Percentiles rank a stretch among this genome's conserved stretches.
These are phyloP conservation scores for Aspergillus sclerotioniger DNA, from an alignment of 495 filamentous ascomycete species.

Conservation along the genomic window DNA sequence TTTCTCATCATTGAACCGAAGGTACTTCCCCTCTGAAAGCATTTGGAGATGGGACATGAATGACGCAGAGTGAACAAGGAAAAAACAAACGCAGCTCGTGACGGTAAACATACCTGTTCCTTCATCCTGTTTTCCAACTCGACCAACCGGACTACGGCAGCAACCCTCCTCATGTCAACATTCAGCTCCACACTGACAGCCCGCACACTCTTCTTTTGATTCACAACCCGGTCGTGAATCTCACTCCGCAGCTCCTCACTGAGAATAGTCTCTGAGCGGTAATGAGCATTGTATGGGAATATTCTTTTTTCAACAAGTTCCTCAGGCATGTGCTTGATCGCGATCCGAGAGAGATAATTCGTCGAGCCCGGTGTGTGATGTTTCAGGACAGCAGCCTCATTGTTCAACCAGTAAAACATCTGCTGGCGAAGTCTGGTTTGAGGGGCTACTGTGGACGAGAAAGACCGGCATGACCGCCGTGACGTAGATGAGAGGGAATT, in stretches of 20 bases:
- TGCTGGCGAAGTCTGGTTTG: constrained; percentile 50
- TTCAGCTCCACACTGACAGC: constrained; percentile 72
- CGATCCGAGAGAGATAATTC: constrained; percentile 70
- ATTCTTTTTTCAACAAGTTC: constrained; percentile 35
- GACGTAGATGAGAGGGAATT: constrained; percentile 15
- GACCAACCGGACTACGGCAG: constrained; percentile 83
- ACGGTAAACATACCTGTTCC: constrained; percentile 56
- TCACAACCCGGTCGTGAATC: constrained; percentile 68
- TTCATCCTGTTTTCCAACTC: constrained; percentile 79
- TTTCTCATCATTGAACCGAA: constrained; percentile 60
- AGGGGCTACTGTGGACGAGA: constrained; percentile 45
- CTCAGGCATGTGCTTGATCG: too few species aligned
- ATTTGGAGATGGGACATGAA: background rate
- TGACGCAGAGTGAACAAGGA: constrained; percentile 12
- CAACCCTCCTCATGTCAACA: constrained; percentile 85
- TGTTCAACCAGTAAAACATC: constrained; percentile 69
- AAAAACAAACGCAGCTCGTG: constrained; percentile 23
- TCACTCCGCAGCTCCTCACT: constrained; percentile 70
- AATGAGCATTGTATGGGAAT: constrained; percentile 75
- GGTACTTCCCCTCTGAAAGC: background rate
- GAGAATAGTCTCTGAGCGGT: constrained; percentile 70
- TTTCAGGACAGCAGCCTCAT: constrained; percentile 54
- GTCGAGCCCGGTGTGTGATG: constrained; percentile 56
- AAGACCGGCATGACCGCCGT: constrained; percentile 32
- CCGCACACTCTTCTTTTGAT: constrained; percentile 64